Evolutionary conservation across 768 basidiomycete species (phyloP), one percentile per base, ranked within the genome.

Genomic region (Panaeolus cyanescens): DNA sequence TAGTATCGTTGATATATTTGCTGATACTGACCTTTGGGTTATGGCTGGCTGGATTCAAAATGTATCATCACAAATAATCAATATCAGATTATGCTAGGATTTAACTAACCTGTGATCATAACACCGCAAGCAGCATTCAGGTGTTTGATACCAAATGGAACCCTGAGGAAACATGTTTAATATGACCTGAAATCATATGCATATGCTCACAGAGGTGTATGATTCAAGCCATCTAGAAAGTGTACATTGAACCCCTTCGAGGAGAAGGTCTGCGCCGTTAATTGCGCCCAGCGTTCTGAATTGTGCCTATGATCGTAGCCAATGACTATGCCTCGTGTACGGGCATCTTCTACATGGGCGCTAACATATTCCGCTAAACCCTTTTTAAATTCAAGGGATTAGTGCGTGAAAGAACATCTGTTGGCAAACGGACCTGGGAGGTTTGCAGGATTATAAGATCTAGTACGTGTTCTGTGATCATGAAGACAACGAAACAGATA

Each of bases 251-350:
- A 78, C 1, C 84, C 85, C 50, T 83, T 80, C 31, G 79, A 72
- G 55, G 90, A 67, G 65, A 96, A 96, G 4, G 81, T 88, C 0
- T 83, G 78, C 5, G 92, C 91, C 12, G 92, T 90, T 54, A 95
- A 76, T 57, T 80, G 72, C 1, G 92, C 93, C 89, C 92, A 96
- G 58, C 80, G 79, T 59, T 85, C 85, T 4, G 91, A 93, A 71
- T 95, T 84, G 70, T 93, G 77, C 45, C 94, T 82, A 72, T 96
- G 94, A 68, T 96, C 94, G 71, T 95, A 85, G 10, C 93, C 94
- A 53, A 96, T 82, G 36, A 95, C 92, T 39, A 94, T 77, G 0
- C 94, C 94, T 28, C 86, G 83, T 8, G 70, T 65, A 55, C 74
- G 68, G 33, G 91, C 90, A 53, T 83, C 63, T 5, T 74, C 40